phyloP scores from a whole-genome alignment of 345 rosid species.

The Abelmoschus esculentus region DNA sequence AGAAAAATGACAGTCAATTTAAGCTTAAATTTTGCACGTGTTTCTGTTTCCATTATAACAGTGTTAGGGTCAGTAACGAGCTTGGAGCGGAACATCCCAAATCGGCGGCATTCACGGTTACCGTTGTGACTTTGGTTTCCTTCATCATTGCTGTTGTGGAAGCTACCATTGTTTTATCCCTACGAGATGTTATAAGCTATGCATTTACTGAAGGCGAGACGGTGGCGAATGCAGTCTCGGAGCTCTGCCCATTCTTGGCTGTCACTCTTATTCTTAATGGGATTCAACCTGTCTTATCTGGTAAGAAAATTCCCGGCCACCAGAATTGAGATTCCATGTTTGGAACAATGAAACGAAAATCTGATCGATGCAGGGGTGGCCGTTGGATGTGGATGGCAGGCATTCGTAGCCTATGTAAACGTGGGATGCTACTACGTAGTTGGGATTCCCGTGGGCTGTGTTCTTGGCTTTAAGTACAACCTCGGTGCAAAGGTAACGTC shows the following conservation, averaged over 20 bases:
- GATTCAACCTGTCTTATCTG: conserved; percentile 60
- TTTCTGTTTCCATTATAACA: conserved; percentile 10
- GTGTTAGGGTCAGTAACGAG: conserved; percentile 73
- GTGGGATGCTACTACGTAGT: conserved; percentile 53
- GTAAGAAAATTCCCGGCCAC: conserved; percentile 19
- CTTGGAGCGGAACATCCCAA: conserved; percentile 69
- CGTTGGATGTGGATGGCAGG: conserved; percentile 80
- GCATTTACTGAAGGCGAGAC: conserved; percentile 51
- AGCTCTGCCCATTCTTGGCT: conserved; percentile 43
- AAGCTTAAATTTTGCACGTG: too few species aligned
- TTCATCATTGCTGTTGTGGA: conserved; percentile 37
- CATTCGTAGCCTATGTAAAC: conserved; percentile 61
- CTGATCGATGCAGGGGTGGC: conserved; percentile 48
- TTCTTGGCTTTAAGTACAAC: conserved; percentile 51
- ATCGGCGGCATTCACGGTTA: conserved; percentile 40
- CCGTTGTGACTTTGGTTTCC: conserved; percentile 32
- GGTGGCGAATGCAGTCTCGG: conserved; percentile 42
- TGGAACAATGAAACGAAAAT: background rate
- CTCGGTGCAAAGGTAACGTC: conserved; percentile 43
- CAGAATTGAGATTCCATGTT: background rate
- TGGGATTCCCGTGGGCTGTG: conserved; percentile 49
- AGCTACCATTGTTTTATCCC: conserved; percentile 30
- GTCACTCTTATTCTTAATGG: conserved; percentile 47
- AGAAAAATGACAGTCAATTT: too few species aligned
- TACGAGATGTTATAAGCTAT: conserved; percentile 48